Evolutionary conservation across 2,329 filamentous ascomycete genomes (phyloP).

Genomic region (Alternaria brassicae): DNA sequence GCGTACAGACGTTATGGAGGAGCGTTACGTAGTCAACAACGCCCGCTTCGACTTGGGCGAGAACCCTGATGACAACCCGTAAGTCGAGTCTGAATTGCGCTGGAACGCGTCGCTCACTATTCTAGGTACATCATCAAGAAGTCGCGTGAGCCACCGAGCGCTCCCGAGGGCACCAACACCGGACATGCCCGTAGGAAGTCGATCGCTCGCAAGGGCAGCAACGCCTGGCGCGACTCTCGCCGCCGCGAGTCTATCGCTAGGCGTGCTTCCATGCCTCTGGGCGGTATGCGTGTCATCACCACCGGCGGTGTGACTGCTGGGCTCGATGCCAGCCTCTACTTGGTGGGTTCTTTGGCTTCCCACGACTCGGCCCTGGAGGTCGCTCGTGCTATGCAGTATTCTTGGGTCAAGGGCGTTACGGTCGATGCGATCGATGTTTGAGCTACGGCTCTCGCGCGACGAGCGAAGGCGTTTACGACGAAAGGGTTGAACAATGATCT

Average conservation of each 20-base stretch:
- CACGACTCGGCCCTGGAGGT: slow-evolving; percentile 79
- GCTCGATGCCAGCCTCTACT: slow-evolving; percentile 82
- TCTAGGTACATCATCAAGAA: slow-evolving; percentile 82
- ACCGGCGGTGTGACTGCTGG: slow-evolving; percentile 79
- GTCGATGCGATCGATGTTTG: slow-evolving; percentile 86
- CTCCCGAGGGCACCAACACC: slow-evolving; percentile 62
- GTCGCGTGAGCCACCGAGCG: slow-evolving; percentile 46
- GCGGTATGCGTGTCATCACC: slow-evolving; percentile 76
- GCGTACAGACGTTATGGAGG: slow-evolving; percentile 83
- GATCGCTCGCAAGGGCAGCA: slow-evolving; percentile 75
- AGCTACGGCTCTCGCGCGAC: slow-evolving; percentile 30
- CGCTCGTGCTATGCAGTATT: slow-evolving; percentile 78
- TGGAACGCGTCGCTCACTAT: slow-evolving; percentile 56
- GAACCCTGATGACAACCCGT: slow-evolving; percentile 75
- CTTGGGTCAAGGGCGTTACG: slow-evolving; percentile 84
- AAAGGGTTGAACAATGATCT: slow-evolving; percentile 31
- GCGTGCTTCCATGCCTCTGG: slow-evolving; percentile 76
- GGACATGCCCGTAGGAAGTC: slow-evolving; percentile 52
- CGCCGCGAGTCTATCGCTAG: slow-evolving; percentile 82
- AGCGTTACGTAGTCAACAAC: slow-evolving; percentile 90
- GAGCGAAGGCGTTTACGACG: slow-evolving; percentile 35
- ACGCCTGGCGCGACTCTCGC: slow-evolving; percentile 78
- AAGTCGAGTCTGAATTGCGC: slow-evolving; percentile 7
- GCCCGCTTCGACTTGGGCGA: slow-evolving; percentile 81
- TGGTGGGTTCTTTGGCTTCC: slow-evolving; percentile 82